Evolutionary conservation across 352 stramenopile species (phyloP), one percentile per base, ranked within the genome.

Genomic region (Phytophthora sansomeana): DNA sequence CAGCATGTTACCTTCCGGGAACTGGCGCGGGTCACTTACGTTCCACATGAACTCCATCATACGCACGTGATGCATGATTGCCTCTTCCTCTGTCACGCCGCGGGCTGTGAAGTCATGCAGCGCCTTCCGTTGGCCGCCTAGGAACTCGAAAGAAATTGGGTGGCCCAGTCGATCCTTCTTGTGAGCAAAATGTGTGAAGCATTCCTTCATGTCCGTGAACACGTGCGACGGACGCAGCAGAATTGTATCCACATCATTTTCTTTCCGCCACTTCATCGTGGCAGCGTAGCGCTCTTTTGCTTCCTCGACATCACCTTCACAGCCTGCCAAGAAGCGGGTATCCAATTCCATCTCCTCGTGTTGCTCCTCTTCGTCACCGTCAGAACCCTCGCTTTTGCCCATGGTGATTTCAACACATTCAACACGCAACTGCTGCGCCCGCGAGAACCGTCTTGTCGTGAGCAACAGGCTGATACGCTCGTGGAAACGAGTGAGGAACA

Each of bases 31-130:
- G 35, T 93, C 84, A 9, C 91, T 56, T 24, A 91, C 78, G 28
- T 80, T 79, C 80, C 80, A 91, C 39, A 91, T 66, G 38, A 87
- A 93, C 61, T 93, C 84, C 60, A 86, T 83, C 67, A 88, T 75
- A 9, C 83, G 64, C 16, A 90, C 81, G 49, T 87, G 72, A 54
- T 93, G 83, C 66, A 81, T 81, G 13, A 89, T 76, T 5, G 75
- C 81, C 51, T 90, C 82, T 6, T 81, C 69, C 50, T 87, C 80
- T n/a, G 70, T 77, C 16, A 91, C 69, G 26, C 82, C 84, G n/a
- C 68, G 69, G 24, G 60, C 67, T 6, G 81, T 65, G n/a, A 91
- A 85, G 8, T 80, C 63, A 48, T 91, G 77, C 43, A 86, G 75
- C 50, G 67, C 77, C 49, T 87, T 87, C 41, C 83, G 85, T 73